Base-by-base conservation (phyloP, 306 rosid species). In the Mucuna pruriens region DNA sequence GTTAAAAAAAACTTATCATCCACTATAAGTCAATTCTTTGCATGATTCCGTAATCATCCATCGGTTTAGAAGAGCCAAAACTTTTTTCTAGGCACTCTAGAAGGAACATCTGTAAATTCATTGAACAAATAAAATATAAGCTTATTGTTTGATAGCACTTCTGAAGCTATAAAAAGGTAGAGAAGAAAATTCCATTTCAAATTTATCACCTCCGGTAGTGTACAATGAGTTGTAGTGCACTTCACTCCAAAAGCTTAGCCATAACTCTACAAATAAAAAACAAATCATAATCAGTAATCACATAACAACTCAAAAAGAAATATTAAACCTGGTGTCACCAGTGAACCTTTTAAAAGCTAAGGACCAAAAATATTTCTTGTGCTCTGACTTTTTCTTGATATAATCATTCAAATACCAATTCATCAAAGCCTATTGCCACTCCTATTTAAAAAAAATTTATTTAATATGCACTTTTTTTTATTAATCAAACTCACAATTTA, bases 231-330 rank as follows among this genome's bases (percentile, higher is more conserved):
- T 95, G 77, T 95, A 95, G 88, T 95, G 99, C 67, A 95, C 99
- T 87, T 95, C 99, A 68, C 99, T 91, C 99, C 99, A 95, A 87
- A 95, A 95, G 93, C 99, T 95, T 69, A 95, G 90, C 99, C 99
- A 95, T 65, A 95, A 73, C 84, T 95, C 99, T 95, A 69, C 17
- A 84, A 26, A 23, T 66, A 29, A 44, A 20, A 17, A 45, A 20
- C 25, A 7, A 62, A 81, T 23, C 51, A 46, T 11, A 13, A 45
- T 55, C 74, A 49, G 40, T 11, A 13, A 45, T 55, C 74, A 49
- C 20, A 22, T 55, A 13, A 57, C 46, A 57, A 31, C 77, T 52
- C 34, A 63, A 42, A 66, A 52, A 5, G 36, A 55, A 79, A 73
- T 54, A 44, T 26, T 39, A 76, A 78, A 31, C 68, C 2, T 15